phyloP scores from a whole-genome alignment of 257 asterid species.

The Voacanga thouarsii region DNA sequence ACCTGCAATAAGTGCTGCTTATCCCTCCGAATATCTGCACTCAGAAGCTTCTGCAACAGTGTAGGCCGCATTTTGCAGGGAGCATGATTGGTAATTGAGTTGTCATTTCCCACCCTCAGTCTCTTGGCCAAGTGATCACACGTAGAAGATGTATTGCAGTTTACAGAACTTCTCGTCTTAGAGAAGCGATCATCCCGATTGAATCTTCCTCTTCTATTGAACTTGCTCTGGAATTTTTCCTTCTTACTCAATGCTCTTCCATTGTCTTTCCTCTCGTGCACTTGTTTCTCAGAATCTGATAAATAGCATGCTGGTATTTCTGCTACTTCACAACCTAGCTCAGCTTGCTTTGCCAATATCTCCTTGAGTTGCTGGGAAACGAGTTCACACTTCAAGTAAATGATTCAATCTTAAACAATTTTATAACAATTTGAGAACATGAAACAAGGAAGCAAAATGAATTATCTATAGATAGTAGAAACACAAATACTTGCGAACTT shows the following conservation, averaged over 20 bases:
- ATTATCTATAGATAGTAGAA: not conserved
- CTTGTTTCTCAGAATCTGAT: constrained; percentile 59
- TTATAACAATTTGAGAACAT: not conserved
- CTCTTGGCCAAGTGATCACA: constrained; percentile 24
- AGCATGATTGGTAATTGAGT: constrained; percentile 10
- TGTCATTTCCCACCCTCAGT: constrained; percentile 23
- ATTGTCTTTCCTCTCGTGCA: constrained; percentile 27
- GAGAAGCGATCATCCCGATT: constrained; percentile 40
- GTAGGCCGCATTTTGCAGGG: constrained; percentile 49
- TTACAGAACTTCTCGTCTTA: constrained; percentile 36
- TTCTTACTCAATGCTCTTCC: constrained; percentile 38
- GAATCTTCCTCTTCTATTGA: constrained; percentile 54
- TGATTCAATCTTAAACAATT: constrained; percentile 4
- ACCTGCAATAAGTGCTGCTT: constrained; percentile 66
- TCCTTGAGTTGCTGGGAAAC: constrained; percentile 79
- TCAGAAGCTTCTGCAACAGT: constrained; percentile 64
- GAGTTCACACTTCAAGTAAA: constrained; percentile 9
- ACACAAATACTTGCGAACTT: not conserved
- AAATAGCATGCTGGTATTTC: constrained; percentile 83
- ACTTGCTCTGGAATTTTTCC: constrained; percentile 52
- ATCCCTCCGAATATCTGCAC: constrained; percentile 70
- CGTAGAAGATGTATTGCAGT: constrained; percentile 25
- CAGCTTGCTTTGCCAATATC: constrained; percentile 89
- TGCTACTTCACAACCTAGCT: constrained; percentile 91
- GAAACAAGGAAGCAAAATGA: not conserved